Conservation (phyloP, 345 rosid species). For the Eucalyptus camaldulensis region DNA sequence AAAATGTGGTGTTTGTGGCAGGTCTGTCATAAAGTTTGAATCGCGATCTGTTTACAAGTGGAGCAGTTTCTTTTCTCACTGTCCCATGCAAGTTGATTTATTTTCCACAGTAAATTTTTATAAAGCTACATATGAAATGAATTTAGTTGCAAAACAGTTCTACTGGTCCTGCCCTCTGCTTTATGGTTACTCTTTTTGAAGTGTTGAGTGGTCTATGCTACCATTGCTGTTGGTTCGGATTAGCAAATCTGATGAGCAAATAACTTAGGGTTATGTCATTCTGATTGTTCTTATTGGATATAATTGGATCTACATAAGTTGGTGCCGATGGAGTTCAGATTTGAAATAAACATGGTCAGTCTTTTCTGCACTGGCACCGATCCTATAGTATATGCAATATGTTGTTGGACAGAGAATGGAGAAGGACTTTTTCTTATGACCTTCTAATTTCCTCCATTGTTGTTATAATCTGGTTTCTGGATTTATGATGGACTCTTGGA, state of each 20-base stretch:
- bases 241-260: background rate
- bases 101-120: background rate
- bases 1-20: conserved; percentile 39
- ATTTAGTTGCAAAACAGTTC: background rate
- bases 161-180: background rate
- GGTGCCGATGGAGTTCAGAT: background rate
- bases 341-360: background rate
- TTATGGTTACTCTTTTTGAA: background rate
- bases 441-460: background rate
- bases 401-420: background rate
- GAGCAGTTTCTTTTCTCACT: background rate
- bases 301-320: background rate
- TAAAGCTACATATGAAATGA: background rate
- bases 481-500: background rate
- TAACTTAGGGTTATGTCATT: background rate
- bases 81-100: background rate
- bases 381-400: background rate
- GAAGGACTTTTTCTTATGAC: background rate
- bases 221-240: background rate
- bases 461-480: background rate
- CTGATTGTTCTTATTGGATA: background rate
- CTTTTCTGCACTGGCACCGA: background rate
- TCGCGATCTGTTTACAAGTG: background rate
- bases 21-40: conserved; percentile 10
- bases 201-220: background rate